Evolutionary conservation across 495 filamentous ascomycete species (phyloP), one percentile per base, ranked within the genome.

Genomic region (Penicillium crystallinum): DNA sequence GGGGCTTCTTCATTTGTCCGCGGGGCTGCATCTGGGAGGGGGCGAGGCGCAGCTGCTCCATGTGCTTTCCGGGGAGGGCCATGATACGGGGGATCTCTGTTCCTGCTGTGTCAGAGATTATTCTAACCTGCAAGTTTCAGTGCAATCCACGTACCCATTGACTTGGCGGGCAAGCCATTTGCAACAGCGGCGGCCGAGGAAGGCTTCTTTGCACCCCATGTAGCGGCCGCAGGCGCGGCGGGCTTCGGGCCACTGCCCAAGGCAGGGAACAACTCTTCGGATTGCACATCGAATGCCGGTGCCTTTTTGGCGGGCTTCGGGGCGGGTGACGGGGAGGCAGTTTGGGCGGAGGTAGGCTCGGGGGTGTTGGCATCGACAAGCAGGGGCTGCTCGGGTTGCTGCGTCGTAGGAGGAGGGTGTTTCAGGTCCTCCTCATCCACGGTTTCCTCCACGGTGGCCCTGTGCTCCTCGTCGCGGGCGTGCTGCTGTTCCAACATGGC

Each of bases 261-360:
- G 31, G 90, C 82, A 17, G 93, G 93, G 73, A 98, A 98, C 35
- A 85, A 73, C 68, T 96, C 92, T 62, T 91, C 87, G 4, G 91
- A 96, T 56, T 85, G 77, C 7, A 89, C 87, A 67, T 97, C 88
- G 39, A 96, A 73, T 21, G 66, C 64, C 37, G 71, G 64, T 10
- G 73, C 53, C 40, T 78, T 74, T 47, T 74, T 74, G 8, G 74
- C 77, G 30, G 76, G 49, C 56, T 75, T 70, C 15, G 65, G 61
- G 27, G 61, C 54, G 3, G 67, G 52, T 4, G 64, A 34, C 7
- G 67, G 54, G 25, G 56, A 34, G 23, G 59, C 51, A n/a, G 64
- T 39, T 39, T 56, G 48, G 15, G 55, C 58, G 18, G 46, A 47
- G 21, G 55, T 23, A 17, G 56, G 30, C 40, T 58, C 56, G 25